Conservation (phyloP, 2,329 filamentous ascomycete species). For the Fusarium sp. region DNA sequence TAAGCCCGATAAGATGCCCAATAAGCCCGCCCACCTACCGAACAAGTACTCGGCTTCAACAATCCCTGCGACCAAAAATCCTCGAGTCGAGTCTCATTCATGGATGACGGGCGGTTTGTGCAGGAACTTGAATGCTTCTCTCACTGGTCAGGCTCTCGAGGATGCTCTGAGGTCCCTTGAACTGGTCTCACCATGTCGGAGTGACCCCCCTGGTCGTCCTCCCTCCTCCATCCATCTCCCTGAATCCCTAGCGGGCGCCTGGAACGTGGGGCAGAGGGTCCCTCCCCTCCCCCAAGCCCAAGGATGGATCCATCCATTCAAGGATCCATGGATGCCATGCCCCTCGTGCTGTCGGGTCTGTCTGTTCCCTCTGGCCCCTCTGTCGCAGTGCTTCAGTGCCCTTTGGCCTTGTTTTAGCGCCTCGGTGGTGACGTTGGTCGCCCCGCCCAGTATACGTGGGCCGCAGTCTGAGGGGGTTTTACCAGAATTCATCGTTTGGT, state of each 20-base stretch:
- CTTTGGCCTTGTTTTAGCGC: constrained; percentile 29
- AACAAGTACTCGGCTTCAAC: neutral
- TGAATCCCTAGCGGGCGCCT: constrained; percentile 32
- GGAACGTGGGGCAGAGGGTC: constrained; percentile 37
- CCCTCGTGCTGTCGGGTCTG: constrained; percentile 1
- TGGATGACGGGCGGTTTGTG: neutral
- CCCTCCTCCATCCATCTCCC: constrained; percentile 18
- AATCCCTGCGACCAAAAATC: neutral
- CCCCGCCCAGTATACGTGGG: constrained; percentile 32
- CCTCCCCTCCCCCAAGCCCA: neutral
- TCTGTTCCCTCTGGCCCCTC: constrained; percentile 1
- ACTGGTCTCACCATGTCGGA: constrained; percentile 6
- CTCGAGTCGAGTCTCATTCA: neutral
- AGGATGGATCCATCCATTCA: constrained; percentile 5
- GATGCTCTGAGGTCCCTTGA: constrained; percentile 6
- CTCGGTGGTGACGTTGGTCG: constrained; percentile 33
- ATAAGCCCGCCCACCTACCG: neutral
- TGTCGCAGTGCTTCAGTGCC: neutral
- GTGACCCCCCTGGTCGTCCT: neutral
- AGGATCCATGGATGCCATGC: neutral
- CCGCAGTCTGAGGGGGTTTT: constrained; percentile 5
- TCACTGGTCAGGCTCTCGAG: neutral
- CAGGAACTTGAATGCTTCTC: neutral
- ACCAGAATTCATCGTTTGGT: neutral
- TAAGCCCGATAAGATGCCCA: constrained; percentile 1